Base-by-base conservation (phyloP, 1,284 basidiomycete species). In the Sporisorium reilianum region DNA sequence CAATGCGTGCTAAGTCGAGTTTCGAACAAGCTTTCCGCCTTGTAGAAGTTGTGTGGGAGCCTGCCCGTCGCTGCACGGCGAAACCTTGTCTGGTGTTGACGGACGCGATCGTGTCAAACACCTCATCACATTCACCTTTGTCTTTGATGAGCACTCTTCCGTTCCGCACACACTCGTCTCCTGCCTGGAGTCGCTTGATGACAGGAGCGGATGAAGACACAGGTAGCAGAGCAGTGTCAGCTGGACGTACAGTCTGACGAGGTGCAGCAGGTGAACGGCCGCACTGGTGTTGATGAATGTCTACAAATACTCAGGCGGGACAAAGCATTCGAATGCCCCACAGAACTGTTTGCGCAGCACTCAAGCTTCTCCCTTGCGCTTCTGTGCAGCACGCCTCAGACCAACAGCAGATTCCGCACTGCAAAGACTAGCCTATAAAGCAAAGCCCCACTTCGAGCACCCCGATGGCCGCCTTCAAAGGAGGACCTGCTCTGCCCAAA, bases 401-500 rank as follows among this genome's bases (percentile, higher is more conserved):
- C 20, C n/a, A 14, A 26, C 26, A 28, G 5, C 14, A 1, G 22
- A n/a, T 26, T 12, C 45, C 45, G 45, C 45, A 46, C n/a, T n/a
- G n/a, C n/a, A n/a, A n/a, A n/a, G n/a, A n/a, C n/a, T n/a, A n/a
- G n/a, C n/a, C n/a, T 10, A 14, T 14, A 14, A 34, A 14, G n/a
- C n/a, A 30, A 30, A 9, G 28, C 34, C 14, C 20, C 34, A 36
- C 1, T 25, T 23, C 49, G 6, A 14, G 8, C 0, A 25, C 12
- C 26, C 18, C n/a, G 38, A 52, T 68, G 66, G 51, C 60, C 14
- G 48, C 18, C 34, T 62, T 63, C 52, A 68, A 63, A 51, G 60
- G 66, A 12, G 60, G 59, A 20, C 66, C 66, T 16, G 55, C 66
- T 9, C 56, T 68, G 3, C 60, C 66, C 1, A 63, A 68, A 41